phyloP scores from a whole-genome alignment of 306 rosid species.

The Citrullus colocynthis region DNA sequence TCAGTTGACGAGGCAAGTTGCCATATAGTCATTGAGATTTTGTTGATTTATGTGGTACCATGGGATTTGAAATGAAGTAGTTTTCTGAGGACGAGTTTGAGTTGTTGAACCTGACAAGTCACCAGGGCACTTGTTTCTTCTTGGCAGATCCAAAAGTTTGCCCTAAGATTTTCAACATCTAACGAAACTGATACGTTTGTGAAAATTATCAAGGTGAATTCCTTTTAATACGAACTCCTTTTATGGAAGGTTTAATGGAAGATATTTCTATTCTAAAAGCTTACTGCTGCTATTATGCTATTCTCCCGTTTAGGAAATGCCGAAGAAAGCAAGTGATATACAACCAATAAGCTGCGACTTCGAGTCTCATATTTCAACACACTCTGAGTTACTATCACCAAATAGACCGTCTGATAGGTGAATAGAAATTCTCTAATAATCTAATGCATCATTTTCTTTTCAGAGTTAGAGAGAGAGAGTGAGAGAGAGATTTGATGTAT shows the following conservation, averaged over 20 bases:
- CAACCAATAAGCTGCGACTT: constrained; percentile 43
- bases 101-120: too few relatives aligned
- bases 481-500: constrained; percentile 4
- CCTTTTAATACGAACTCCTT: neutral
- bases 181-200: constrained; percentile 46
- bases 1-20: constrained; percentile 39
- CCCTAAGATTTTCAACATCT: constrained; percentile 48
- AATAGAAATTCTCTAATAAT: constrained; percentile 1
- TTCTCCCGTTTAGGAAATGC: constrained; percentile 44
- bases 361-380: constrained; percentile 55
- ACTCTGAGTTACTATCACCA: constrained; percentile 51
- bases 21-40: neutral
- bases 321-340: constrained; percentile 32
- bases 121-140: neutral
- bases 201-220: constrained; percentile 28
- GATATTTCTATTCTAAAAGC: neutral
- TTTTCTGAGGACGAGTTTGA: neutral
- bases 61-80: neutral
- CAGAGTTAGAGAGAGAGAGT: neutral
- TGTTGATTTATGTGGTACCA: neutral
- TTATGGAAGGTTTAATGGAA: neutral
- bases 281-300: neutral
- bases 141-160: constrained; percentile 71
- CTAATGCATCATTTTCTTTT: constrained; percentile 2
- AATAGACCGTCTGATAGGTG: constrained; percentile 37